A percentile compares a stretch with the other conserved stretches of the same genome.
phyloP scores from a whole-genome alignment of 1,284 basidiomycete genomes.

The Papiliotrema terrestris region DNA sequence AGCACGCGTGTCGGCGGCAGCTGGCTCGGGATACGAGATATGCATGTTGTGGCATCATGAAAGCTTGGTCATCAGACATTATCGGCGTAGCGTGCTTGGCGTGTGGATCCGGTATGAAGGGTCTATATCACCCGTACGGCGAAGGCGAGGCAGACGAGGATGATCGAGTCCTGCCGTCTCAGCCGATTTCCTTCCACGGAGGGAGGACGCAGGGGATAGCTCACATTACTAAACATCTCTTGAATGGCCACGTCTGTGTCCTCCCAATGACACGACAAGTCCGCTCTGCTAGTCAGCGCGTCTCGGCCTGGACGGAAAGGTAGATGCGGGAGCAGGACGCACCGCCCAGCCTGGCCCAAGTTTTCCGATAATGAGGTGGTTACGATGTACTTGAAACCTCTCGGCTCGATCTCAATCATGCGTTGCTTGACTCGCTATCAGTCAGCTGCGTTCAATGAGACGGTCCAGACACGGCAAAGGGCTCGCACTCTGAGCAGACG shows the following conservation, averaged over 20 bases:
- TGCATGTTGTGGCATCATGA: no score
- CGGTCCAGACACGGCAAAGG: background rate
- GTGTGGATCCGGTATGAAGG: no score
- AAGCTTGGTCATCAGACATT: no score
- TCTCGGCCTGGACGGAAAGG: background rate
- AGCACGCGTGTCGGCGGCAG: no score
- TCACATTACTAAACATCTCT: constrained; percentile 45
- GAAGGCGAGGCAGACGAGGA: constrained; percentile 42
- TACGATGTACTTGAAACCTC: constrained; percentile 46
- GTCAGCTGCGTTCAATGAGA: background rate
- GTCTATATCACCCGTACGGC: constrained; percentile 32
- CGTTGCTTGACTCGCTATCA: constrained; percentile 36
- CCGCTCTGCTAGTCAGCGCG: constrained; percentile 26
- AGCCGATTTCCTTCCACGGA: no score
- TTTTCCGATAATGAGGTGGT: constrained; percentile 42
- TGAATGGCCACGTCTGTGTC: constrained; percentile 41
- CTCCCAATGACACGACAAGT: constrained; percentile 48
- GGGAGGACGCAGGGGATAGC: constrained; percentile 3
- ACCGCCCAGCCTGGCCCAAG: constrained; percentile 43
- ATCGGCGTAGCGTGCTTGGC: no score
- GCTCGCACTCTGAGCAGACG: background rate
- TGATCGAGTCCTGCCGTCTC: constrained; percentile 36
- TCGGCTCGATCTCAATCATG: constrained; percentile 43
- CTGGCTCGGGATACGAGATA: no score
- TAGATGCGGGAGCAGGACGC: constrained; percentile 3